Evolutionary conservation across 2,329 filamentous ascomycete species (phyloP).

Genomic region (Sporothrix pseudoabietina): DNA sequence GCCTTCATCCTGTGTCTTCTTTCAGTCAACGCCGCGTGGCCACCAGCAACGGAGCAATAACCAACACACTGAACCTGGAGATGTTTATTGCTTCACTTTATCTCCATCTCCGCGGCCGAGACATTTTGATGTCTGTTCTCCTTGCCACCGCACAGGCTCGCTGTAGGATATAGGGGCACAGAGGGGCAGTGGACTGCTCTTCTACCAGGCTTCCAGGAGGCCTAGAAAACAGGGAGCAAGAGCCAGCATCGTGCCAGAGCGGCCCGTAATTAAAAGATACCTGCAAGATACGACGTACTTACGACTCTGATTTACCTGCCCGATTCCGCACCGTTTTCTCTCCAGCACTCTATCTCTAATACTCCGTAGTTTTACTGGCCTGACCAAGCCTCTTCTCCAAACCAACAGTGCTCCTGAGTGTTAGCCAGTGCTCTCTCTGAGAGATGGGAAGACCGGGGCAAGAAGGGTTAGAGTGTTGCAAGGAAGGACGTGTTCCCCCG

Average conservation of each 20-base stretch:
- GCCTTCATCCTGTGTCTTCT: neutral
- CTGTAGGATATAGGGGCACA: neutral
- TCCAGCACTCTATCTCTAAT: neutral
- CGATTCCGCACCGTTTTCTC: neutral
- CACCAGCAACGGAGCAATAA: neutral
- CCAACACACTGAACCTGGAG: no score
- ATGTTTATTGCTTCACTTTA: neutral
- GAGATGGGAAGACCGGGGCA: neutral
- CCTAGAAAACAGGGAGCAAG: neutral
- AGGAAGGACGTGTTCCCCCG: neutral
- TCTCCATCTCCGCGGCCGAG: neutral
- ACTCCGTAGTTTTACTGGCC: neutral
- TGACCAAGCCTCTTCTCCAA: neutral
- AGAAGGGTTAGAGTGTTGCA: neutral
- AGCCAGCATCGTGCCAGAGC: neutral
- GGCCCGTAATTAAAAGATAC: neutral
- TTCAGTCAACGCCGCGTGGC: neutral
- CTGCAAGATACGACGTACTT: neutral
- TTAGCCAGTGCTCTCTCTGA: neutral
- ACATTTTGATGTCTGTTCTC: neutral
- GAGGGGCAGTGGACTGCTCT: slow-evolving; percentile 3
- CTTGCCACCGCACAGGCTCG: slow-evolving; percentile 11
- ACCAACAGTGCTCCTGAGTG: neutral
- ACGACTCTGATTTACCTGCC: neutral
- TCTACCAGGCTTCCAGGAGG: neutral